Base-by-base conservation (phyloP, 1,284 basidiomycete genomes). In the Chalciporus sp. region DNA sequence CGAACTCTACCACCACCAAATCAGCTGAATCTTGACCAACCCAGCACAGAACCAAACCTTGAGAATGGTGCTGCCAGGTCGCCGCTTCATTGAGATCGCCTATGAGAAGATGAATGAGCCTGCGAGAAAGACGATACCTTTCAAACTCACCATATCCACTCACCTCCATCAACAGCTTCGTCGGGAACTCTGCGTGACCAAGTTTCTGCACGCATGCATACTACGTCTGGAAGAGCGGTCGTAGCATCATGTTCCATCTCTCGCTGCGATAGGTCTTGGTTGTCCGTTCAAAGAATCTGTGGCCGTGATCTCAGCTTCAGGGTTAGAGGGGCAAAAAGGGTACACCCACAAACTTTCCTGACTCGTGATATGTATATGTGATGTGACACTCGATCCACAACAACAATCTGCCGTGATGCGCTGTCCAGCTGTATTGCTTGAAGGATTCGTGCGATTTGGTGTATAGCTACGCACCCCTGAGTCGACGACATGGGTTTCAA, bases 371-470 rank as follows among this genome's bases (percentile, higher is more conserved):
- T 1, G 90, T 90, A 57, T 89, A 82, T 0, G 94, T 94, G 45
- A 96, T 95, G 37, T 86, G 83, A 70, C 84, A 89, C 2, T 92
- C 94, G 42, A 97, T 88, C 78, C 85, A 92, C 14, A 94, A 74
- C 0, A 91, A 93, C 57, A 93, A 74, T 4, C 93, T 83, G 2
- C 84, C 84, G 56, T 89, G 84, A 31, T 75, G 77, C 31, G 59
- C 50, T 59, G 68, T 68, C 42, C 80, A 71, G 37, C 75, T 77
- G 62, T 88, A 80, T 59, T 84, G 86, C 72, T 94, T 95, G 76
- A 96, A 93, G 9, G 93, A 70, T 60, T 95, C 90, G 67, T 96
- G 95, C 1, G 95, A 81, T 66, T 94, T 92, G 1, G 92, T 95
- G 64, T 93, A 94, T 1, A 97, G 79, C 90, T 94, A 53, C 16